Evolutionary conservation across 257 asterid species (phyloP).

Genomic region (Voacanga thouarsii): DNA sequence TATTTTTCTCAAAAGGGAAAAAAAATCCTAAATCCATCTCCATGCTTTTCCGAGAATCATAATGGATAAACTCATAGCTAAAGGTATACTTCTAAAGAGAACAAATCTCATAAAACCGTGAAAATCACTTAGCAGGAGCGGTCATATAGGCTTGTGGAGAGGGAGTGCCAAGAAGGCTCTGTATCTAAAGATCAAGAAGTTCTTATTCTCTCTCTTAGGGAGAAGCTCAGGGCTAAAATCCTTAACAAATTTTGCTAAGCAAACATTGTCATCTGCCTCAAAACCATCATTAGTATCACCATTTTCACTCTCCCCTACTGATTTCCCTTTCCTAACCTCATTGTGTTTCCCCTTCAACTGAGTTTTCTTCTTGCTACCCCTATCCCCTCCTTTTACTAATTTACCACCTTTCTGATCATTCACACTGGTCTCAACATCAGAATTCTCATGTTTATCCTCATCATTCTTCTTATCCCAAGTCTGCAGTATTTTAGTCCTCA

Average conservation of each 20-base stretch:
- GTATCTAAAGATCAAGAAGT: conserved; percentile 55
- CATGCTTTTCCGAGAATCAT: not conserved
- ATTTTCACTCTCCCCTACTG: conserved; percentile 10
- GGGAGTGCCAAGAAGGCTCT: conserved; percentile 55
- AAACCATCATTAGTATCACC: conserved; percentile 10
- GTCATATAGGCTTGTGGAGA: conserved; percentile 16
- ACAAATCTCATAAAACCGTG: not conserved
- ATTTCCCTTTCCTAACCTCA: conserved; percentile 9
- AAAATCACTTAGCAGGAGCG: conserved; percentile 17
- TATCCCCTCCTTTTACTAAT: not conserved
- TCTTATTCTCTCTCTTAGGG: conserved; percentile 7
- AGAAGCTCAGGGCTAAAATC: not conserved
- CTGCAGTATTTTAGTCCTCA: conserved; percentile 3
- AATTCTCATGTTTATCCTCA: conserved; percentile 4
- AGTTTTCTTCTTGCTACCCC: conserved; percentile 9
- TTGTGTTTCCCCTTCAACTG: conserved; percentile 10
- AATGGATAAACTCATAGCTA: not conserved
- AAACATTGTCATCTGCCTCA: conserved; percentile 11
- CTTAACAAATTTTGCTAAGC: conserved; percentile 5
- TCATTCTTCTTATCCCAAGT: not conserved
- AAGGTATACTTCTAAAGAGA: not conserved
- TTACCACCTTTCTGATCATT: not conserved
- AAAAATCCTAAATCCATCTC: not conserved
- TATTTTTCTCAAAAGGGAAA: not conserved
- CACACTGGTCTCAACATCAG: conserved; percentile 3